Evolutionary conservation across 2,329 filamentous ascomycete species (phyloP).

Genomic region (Beauveria pseudobassiana): DNA sequence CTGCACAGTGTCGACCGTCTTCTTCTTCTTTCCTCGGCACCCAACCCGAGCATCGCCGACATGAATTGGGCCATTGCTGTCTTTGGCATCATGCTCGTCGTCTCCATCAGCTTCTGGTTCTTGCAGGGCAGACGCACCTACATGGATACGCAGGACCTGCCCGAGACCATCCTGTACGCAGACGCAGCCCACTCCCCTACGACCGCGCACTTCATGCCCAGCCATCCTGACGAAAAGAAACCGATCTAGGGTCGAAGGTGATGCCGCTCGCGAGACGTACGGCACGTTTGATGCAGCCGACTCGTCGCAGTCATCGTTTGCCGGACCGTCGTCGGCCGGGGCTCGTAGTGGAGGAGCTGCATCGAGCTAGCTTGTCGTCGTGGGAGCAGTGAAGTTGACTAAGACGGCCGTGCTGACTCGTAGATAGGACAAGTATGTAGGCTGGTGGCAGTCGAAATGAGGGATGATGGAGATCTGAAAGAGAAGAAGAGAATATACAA

Average conservation of each 20-base stretch:
- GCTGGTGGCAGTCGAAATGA: too few relatives aligned
- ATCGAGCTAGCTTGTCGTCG: not conserved
- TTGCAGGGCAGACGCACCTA: slow-evolving; percentile 33
- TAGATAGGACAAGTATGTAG: not conserved
- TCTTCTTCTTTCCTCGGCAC: slow-evolving; percentile 45
- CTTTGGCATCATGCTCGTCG: slow-evolving; percentile 46
- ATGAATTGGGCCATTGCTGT: slow-evolving; percentile 53
- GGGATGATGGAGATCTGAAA: not conserved
- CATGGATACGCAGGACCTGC: slow-evolving; percentile 17
- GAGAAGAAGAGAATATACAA: not conserved
- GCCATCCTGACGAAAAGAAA: slow-evolving; percentile 9
- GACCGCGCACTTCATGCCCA: not conserved
- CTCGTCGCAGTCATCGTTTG: not conserved
- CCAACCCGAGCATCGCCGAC: slow-evolving; percentile 37
- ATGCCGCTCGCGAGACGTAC: not conserved
- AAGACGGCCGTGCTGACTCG: not conserved
- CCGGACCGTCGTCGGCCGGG: not conserved
- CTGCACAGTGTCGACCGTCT: slow-evolving; percentile 43
- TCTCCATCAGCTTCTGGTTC: slow-evolving; percentile 44
- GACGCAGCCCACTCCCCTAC: not conserved
- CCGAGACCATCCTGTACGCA: slow-evolving; percentile 15
- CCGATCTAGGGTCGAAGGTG: slow-evolving; percentile 3
- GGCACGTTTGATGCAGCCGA: not conserved
- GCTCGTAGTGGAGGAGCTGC: not conserved
- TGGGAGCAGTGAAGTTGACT: not conserved